Conservation (phyloP, 192 early-diverging fungal genomes). For the Backusella parvicylindrica region DNA sequence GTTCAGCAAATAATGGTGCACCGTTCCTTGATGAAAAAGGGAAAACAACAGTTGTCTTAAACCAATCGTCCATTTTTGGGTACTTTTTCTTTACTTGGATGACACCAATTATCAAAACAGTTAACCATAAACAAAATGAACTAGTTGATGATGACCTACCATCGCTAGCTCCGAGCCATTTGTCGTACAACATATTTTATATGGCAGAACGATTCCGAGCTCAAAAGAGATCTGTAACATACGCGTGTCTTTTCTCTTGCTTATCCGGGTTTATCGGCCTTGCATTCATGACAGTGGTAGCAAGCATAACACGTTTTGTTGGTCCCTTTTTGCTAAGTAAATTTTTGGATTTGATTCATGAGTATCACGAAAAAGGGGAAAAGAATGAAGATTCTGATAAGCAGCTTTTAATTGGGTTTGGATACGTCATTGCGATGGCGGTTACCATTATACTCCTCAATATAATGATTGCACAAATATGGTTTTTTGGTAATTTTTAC, state of each 20-base stretch:
- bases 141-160: conserved; percentile 30
- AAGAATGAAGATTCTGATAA: neutral
- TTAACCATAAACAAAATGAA: conserved; percentile 30
- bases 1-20: neutral
- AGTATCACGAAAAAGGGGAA: neutral
- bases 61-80: conserved; percentile 25
- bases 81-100: conserved; percentile 41
- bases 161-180: conserved; percentile 21
- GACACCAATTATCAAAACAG: conserved; percentile 30
- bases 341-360: conserved; percentile 18
- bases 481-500: conserved; percentile 23
- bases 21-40: conserved; percentile 14
- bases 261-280: neutral
- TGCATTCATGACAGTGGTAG: neutral
- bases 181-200: conserved; percentile 32
- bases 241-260: neutral
- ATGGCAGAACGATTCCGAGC: conserved; percentile 18
- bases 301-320: neutral
- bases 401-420: neutral
- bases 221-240: neutral
- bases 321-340: conserved; percentile 29
- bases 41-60: neutral
- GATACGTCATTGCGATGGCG: conserved; percentile 52
- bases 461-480: conserved; percentile 9
- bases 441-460: conserved; percentile 51